These are phyloP conservation scores for Hamamelis virginiana DNA, from an alignment of 164 flowering plant species.

Conservation along the genomic window DNA sequence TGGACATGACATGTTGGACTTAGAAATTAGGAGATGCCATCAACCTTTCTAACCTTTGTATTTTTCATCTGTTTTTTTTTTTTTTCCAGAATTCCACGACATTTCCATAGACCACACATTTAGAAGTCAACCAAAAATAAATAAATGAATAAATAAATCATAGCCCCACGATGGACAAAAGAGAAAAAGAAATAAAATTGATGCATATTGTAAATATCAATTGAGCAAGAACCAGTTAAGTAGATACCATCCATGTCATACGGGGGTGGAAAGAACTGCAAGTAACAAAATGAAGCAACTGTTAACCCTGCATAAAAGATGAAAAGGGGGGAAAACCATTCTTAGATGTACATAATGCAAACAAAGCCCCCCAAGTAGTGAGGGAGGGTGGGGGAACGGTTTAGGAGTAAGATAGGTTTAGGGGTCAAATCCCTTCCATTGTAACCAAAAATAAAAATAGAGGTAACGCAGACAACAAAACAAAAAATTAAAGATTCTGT, in stretches of 20 bases:
- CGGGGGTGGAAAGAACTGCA: conserved; percentile 88
- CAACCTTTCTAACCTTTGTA: neutral
- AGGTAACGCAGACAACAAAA: no score
- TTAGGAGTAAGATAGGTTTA: no score
- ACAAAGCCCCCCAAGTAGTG: no score
- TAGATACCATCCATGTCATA: conserved; percentile 56
- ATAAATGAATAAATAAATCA: neutral
- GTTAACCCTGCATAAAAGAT: conserved; percentile 45
- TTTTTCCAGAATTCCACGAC: neutral
- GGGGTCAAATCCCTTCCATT: no score
- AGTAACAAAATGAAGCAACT: conserved; percentile 70
- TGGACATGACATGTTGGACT: neutral
- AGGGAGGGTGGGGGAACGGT: no score
- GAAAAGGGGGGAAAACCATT: neutral
- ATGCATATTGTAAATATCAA: neutral
- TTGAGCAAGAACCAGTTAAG: neutral
- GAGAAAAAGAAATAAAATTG: neutral
- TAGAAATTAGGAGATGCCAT: neutral
- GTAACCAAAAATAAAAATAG: no score
- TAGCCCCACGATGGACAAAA: neutral
- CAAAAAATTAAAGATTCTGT: neutral
- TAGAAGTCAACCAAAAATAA: neutral
- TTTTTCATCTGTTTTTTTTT: neutral
- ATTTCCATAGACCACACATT: neutral
- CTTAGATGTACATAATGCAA: neutral